Evolutionary conservation across 176 grass and related monocot genomes (phyloP).

Genomic region (Dactylis glomerata): DNA sequence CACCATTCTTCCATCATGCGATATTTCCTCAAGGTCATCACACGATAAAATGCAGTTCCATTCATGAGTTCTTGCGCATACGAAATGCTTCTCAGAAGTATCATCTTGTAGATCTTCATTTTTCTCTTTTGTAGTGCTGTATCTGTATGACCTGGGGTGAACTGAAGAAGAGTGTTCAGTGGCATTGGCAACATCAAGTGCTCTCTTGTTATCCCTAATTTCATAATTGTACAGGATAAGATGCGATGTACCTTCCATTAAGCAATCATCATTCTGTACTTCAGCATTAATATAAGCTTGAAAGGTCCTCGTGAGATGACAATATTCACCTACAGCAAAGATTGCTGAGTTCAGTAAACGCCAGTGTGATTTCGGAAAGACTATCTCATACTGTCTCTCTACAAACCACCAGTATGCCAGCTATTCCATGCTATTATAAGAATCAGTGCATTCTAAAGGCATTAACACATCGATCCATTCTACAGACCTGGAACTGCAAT

Average conservation of each 20-base stretch:
- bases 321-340: neutral
- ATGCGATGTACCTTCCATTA: conserved; percentile 13
- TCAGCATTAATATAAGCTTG: conserved; percentile 12
- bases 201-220: neutral
- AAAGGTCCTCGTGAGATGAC: conserved; percentile 4
- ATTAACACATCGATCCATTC: too few species aligned
- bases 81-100: conserved; percentile 50
- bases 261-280: conserved; percentile 21
- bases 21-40: conserved; percentile 63
- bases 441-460: neutral
- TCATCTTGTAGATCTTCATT: conserved; percentile 64
- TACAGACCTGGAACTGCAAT: too few species aligned
- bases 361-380: neutral
- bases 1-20: conserved; percentile 55
- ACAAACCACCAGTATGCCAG: neutral
- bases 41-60: conserved; percentile 63
- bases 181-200: neutral
- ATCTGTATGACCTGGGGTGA: too few species aligned
- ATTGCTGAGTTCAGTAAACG: neutral
- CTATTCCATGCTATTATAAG: neutral
- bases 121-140: conserved; percentile 56
- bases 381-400: neutral
- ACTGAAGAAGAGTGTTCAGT: neutral
- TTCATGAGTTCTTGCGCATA: conserved; percentile 51
- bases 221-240: conserved; percentile 26